Evolutionary conservation across 352 stramenopile species (phyloP).

Genomic region (Globisporangium rhizosaccharum): DNA sequence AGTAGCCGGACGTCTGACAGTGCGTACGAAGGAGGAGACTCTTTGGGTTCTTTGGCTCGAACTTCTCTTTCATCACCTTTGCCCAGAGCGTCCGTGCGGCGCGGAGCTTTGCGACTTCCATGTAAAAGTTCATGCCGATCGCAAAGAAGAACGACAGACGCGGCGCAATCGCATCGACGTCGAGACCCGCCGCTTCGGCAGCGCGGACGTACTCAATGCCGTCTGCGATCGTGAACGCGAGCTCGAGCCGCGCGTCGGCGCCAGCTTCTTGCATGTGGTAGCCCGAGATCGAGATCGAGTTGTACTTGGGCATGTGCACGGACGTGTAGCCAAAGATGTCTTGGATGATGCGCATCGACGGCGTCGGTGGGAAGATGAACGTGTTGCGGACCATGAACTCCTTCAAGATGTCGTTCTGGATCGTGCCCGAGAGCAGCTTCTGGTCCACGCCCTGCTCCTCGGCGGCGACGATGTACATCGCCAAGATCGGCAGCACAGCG

Average conservation of each 20-base stretch:
- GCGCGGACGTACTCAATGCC: conserved; percentile 95
- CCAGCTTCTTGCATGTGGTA: conserved; percentile 99
- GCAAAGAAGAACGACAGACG: conserved; percentile 97
- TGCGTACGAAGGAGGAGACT: conserved; percentile 93
- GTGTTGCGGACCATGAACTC: conserved; percentile 97
- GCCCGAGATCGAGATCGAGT: conserved; percentile 95
- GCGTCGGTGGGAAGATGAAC: conserved; percentile 96
- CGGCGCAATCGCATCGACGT: conserved; percentile 92
- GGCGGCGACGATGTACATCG: conserved; percentile 95
- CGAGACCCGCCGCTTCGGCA: conserved; percentile 88
- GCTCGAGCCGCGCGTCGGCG: conserved; percentile 91
- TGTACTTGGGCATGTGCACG: conserved; percentile 96
- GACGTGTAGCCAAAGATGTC: conserved; percentile 98
- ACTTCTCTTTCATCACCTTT: conserved; percentile 91
- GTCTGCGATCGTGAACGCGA: conserved; percentile 97
- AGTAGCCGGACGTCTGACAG: conserved; percentile 96
- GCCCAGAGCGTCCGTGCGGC: conserved; percentile 93
- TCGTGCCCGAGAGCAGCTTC: conserved; percentile 73
- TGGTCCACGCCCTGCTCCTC: conserved; percentile 93
- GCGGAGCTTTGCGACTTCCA: conserved; percentile 95
- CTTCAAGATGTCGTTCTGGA: conserved; percentile 98
- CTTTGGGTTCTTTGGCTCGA: conserved; percentile 93
- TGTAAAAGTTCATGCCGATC: conserved; percentile 98
- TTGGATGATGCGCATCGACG: conserved; percentile 93
- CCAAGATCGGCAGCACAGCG: conserved; percentile 93